Base-by-base conservation (phyloP, 345 rosid genomes). In the Rhizophora apiculata region DNA sequence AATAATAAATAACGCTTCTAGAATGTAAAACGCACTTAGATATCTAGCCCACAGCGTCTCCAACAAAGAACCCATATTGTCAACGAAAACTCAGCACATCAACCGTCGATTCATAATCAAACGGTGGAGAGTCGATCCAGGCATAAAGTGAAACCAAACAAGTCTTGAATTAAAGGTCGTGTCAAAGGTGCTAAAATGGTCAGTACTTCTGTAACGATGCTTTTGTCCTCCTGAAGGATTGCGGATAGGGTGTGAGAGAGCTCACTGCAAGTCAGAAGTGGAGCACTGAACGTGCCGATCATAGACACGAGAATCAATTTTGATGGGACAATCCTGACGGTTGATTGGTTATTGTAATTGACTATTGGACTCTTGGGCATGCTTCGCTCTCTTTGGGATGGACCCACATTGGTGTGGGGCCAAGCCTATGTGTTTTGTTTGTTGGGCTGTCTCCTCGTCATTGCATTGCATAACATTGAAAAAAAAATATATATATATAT, bases 261-360 rank as follows among this genome's bases (percentile, higher is more conserved):
- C 63, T n/a, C 52, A 77, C 59, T 68, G 76, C 73, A 63, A 59
- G 48, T 51, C 57, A 21, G 66, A 57, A 67, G 68, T 32, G 51
- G 78, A 70, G 68, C 83, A 70, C 78, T 70, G 27, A 8, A 9
- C 32, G 22, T 48, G 21, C 62, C 72, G 0, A 74, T 72, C 74
- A 3, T 0, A 63, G 58, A 75, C 74, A 16, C 39, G 29, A 48
- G 69, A 24, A 13, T 65, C 56, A 21, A 29, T 13, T 34, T 9
- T 65, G 66, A 70, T 36, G 62, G 65, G 66, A 54, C 58, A 26
- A 63, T 72, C 79, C 46, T 65, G 27, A 68, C 77, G 74, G 69
- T 79, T 9, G 65, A 72, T 78, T 3, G 5, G 49, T 29, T 48
- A 52, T 43, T 20, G 27, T 63, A 8, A 18, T 8, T 8, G 21